A percentile compares a stretch with the other conserved stretches of the same genome.
Evolutionary conservation across 2,329 filamentous ascomycete genomes (phyloP).

Genomic region (Apiospora pterosperma): DNA sequence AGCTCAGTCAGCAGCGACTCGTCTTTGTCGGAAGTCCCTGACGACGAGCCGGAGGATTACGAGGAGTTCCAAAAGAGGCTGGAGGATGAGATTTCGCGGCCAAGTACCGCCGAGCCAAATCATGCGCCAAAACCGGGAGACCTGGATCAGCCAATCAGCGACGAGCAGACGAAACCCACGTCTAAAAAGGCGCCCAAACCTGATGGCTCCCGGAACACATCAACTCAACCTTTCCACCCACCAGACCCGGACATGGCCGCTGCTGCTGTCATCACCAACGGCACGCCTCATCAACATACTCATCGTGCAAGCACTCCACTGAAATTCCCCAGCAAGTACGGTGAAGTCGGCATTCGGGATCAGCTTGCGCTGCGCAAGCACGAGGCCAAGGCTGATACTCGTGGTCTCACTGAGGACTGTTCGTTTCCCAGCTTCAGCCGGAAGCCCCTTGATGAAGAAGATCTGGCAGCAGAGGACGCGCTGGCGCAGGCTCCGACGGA

Average conservation of each 20-base stretch:
- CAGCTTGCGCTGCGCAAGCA: slow-evolving; percentile 19
- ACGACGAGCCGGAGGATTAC: slow-evolving; percentile 26
- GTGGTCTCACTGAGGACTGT: slow-evolving; percentile 17
- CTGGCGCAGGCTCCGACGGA: slow-evolving; percentile 17
- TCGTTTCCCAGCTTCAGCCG: slow-evolving; percentile 25
- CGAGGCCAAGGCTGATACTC: slow-evolving; percentile 20
- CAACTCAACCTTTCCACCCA: slow-evolving; percentile 14
- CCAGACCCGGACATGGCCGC: slow-evolving; percentile 27
- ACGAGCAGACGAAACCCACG: slow-evolving; percentile 27
- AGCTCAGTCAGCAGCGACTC: slow-evolving; percentile 28
- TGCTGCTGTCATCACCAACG: slow-evolving; percentile 23
- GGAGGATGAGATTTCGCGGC: slow-evolving; percentile 23
- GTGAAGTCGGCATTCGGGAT: slow-evolving; percentile 15
- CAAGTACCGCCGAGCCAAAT: slow-evolving; percentile 25
- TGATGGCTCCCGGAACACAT: slow-evolving; percentile 21
- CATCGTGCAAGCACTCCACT: slow-evolving; percentile 10
- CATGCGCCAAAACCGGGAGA: slow-evolving; percentile 28
- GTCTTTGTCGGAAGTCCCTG: slow-evolving; percentile 28
- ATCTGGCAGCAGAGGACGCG: slow-evolving; percentile 17
- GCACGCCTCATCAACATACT: slow-evolving; percentile 14
- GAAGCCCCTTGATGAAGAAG: slow-evolving; percentile 15
- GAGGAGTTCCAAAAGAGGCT: slow-evolving; percentile 25
- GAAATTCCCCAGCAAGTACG: slow-evolving; percentile 25
- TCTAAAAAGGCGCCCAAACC: slow-evolving; percentile 30
- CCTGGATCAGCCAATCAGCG: slow-evolving; percentile 29